Base-by-base conservation (phyloP, 441 rosid species). In the Brassica hybrid region DNA sequence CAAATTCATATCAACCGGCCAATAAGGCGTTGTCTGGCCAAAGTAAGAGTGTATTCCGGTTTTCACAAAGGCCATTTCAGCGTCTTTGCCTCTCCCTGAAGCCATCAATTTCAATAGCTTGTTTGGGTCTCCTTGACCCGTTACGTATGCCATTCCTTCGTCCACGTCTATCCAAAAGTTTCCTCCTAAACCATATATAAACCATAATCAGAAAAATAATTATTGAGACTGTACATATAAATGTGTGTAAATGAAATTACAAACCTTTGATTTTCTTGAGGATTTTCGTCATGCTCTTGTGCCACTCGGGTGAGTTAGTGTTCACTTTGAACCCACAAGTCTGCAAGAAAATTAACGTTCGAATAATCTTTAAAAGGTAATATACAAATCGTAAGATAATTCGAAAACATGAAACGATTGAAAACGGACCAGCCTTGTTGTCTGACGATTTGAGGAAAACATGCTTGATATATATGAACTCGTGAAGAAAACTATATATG, bases 271-370 rank as follows among this genome's bases (percentile, higher is more conserved):
- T 38, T 61, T 73, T 78, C 66, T 78, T 73, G 52, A 78, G 81
- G 41, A 73, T 73, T 73, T 78, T 78, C 14, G 58, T 73, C 78
- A 78, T 78, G 78, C 81, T 78, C 71, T 68, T 73, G 65, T 78
- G 81, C 81, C 81, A 78, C 62, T 68, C 59, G 13, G 73, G 77
- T 0, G 77, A 78, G 65, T 17, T 67, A 12, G 81, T 78, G 59
- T 73, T 78, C 73, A 78, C 59, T 66, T 67, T 72, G 48, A 78
- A 78, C 50, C 77, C 81, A 78, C 81, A 78, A 66, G 73, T 78
- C 81, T 78, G 69, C 68, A 65, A 72, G 58, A 65, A 65, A n/a
- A n/a, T n/a, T n/a, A 66, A 71, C 6, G 5, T 62, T 69, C n/a
- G 7, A 27, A 18, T 21, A 23, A 41, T 38, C 54, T 71, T 60